A percentile compares a stretch with the other conserved stretches of the same genome.
These are phyloP conservation scores for Scleroderma bovista DNA, from an alignment of 768 basidiomycete species.

Conservation along the genomic window DNA sequence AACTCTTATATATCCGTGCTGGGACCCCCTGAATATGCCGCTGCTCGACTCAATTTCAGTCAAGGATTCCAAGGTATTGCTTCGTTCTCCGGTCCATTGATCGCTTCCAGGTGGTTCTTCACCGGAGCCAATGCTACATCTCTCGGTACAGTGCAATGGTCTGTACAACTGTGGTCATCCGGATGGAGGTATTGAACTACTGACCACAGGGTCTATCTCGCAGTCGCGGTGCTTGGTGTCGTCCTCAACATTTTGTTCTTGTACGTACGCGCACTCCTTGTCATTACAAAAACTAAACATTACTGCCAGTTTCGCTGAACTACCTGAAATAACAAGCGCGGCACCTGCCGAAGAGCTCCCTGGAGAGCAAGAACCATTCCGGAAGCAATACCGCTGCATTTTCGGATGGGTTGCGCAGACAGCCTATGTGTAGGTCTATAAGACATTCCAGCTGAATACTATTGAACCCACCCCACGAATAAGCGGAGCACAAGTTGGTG, in stretches of 20 bases:
- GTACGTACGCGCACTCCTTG: constrained; percentile 29
- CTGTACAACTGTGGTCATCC: neutral
- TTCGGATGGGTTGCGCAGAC: constrained; percentile 74
- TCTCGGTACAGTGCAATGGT: constrained; percentile 68
- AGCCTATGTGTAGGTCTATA: constrained; percentile 46
- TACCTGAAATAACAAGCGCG: constrained; percentile 70
- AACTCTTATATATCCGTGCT: constrained; percentile 77
- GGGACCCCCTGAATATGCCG: constrained; percentile 63
- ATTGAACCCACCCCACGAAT: neutral
- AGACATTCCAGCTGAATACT: neutral
- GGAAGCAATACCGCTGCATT: constrained; percentile 63
- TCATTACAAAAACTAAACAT: neutral
- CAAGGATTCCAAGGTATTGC: constrained; percentile 79
- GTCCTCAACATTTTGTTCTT: constrained; percentile 60
- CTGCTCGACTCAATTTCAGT: constrained; percentile 71
- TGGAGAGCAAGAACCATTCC: constrained; percentile 49
- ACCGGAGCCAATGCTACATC: constrained; percentile 52
- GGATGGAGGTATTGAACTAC: neutral
- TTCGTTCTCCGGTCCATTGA: constrained; percentile 67
- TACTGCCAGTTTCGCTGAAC: constrained; percentile 49
- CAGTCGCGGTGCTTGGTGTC: constrained; percentile 58
- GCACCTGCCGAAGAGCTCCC: constrained; percentile 49
- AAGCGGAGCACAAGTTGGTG: constrained; percentile 60
- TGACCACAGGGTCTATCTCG: constrained; percentile 51
- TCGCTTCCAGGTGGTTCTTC: constrained; percentile 74